A percentile compares a stretch with the other conserved stretches of the same genome.
phyloP scores from a whole-genome alignment of 1,284 basidiomycete genomes.

The Cryptococcus sp. region DNA sequence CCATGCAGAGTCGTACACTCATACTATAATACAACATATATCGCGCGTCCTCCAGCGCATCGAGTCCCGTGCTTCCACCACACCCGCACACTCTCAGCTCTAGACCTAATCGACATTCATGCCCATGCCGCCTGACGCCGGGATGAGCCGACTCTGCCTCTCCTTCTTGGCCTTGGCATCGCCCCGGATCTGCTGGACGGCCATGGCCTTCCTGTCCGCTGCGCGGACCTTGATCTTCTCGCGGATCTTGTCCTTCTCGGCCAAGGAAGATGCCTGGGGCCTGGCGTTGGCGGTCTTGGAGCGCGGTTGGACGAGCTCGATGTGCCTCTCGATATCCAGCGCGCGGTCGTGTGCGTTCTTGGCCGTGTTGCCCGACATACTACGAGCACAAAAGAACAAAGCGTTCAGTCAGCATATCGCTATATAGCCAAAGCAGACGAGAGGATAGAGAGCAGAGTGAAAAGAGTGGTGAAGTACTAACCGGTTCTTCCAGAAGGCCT shows the following conservation, averaged over 20 bases:
- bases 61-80: neutral
- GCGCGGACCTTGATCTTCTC: constrained; percentile 79
- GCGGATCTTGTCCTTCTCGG: constrained; percentile 55
- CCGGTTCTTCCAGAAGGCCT: constrained; percentile 97
- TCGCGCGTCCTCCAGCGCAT: no score
- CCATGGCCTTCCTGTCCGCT: constrained; percentile 59
- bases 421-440: neutral
- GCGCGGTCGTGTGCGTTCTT: constrained; percentile 50
- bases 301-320: constrained; percentile 71
- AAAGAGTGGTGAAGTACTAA: constrained; percentile 44
- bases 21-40: no score
- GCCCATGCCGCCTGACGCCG: constrained; percentile 55
- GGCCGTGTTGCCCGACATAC: constrained; percentile 70
- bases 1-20: no score
- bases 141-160: constrained; percentile 59
- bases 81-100: neutral
- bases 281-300: constrained; percentile 53
- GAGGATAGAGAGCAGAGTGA: neutral
- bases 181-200: constrained; percentile 55
- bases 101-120: constrained; percentile 37
- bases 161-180: constrained; percentile 62
- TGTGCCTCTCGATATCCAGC: constrained; percentile 59
- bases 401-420: neutral
- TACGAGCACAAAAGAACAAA: constrained; percentile 42
- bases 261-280: constrained; percentile 47